These are phyloP conservation scores for Stachybotrys chlorohalonatus DNA, from an alignment of 2,329 filamentous ascomycete genomes.

Conservation along the genomic window DNA sequence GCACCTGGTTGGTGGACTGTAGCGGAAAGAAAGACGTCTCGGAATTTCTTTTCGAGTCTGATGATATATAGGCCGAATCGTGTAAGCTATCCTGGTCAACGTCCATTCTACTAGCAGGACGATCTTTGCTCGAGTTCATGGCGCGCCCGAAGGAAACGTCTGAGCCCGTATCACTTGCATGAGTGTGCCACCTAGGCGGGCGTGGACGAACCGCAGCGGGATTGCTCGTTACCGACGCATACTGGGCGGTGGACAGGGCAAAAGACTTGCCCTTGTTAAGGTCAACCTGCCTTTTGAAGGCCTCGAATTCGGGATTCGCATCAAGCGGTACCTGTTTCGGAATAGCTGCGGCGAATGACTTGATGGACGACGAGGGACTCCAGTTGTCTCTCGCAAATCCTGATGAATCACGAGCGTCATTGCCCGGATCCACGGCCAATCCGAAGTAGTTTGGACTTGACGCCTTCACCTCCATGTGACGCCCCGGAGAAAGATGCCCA, in stretches of 20 bases:
- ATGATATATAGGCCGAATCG: conserved; percentile 46
- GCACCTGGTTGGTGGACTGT: conserved; percentile 30
- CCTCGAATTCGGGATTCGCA: conserved; percentile 73
- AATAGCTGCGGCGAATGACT: conserved; percentile 58
- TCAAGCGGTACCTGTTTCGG: conserved; percentile 64
- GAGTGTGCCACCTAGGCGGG: conserved; percentile 38
- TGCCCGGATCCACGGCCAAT: conserved; percentile 54
- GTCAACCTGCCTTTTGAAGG: conserved; percentile 67
- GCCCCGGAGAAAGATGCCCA: conserved; percentile 35
- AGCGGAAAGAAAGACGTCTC: conserved; percentile 34
- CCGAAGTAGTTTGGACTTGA: conserved; percentile 85
- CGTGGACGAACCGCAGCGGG: conserved; percentile 28
- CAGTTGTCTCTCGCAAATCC: conserved; percentile 61
- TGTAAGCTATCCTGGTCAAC: conserved; percentile 34
- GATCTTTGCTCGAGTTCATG: conserved; percentile 10
- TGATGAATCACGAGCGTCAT: conserved; percentile 54
- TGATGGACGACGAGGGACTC: conserved; percentile 64
- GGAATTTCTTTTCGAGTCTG: conserved; percentile 44
- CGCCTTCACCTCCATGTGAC: conserved; percentile 29
- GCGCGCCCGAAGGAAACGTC: conserved; percentile 21
- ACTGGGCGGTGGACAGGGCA: conserved; percentile 38
- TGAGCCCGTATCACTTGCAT: conserved; percentile 32
- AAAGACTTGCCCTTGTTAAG: conserved; percentile 40
- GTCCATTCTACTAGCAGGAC: conserved; percentile 27
- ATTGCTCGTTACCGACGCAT: conserved; percentile 24